phyloP scores from a whole-genome alignment of 305 asterid genomes.

The Lippia alba region DNA sequence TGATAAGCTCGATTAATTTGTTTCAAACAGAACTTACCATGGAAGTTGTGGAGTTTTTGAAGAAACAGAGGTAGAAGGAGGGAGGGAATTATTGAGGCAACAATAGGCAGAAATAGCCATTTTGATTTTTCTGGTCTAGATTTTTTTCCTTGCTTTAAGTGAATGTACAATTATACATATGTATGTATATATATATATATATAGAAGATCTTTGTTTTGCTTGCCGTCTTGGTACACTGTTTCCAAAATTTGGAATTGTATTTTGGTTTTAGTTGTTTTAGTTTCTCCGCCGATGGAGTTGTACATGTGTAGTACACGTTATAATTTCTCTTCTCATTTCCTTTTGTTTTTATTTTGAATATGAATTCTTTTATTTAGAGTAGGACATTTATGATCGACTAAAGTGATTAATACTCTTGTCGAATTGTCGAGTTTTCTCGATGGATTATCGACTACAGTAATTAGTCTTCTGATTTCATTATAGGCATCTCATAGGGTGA shows the following conservation, averaged over 20 bases:
- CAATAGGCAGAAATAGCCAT: conserved; percentile 55
- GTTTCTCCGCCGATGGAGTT: not conserved
- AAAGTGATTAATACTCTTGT: too few species aligned
- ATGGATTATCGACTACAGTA: too few species aligned
- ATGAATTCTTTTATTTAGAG: too few species aligned
- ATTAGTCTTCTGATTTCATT: too few species aligned
- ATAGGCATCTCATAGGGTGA: too few species aligned
- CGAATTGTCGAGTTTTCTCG: too few species aligned
- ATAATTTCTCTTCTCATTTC: not conserved
- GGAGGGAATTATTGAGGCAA: conserved; percentile 47
- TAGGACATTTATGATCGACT: too few species aligned
- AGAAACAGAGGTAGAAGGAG: conserved; percentile 29
- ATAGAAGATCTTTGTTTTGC: conserved; percentile 37
- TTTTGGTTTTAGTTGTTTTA: not conserved
- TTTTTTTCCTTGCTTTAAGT: conserved; percentile 7
- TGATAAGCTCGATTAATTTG: too few species aligned
- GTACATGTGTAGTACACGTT: conserved; percentile 33
- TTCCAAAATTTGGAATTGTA: not conserved
- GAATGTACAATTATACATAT: not conserved
- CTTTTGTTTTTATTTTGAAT: not conserved
- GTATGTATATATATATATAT: not conserved
- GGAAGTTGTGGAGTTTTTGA: conserved; percentile 32
- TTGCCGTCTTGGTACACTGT: conserved; percentile 47
- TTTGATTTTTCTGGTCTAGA: not conserved
- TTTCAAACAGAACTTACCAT: conserved; percentile 32